Conservation (phyloP, 2,329 filamentous ascomycete genomes). For the Sclerotiophoma versabilis region DNA sequence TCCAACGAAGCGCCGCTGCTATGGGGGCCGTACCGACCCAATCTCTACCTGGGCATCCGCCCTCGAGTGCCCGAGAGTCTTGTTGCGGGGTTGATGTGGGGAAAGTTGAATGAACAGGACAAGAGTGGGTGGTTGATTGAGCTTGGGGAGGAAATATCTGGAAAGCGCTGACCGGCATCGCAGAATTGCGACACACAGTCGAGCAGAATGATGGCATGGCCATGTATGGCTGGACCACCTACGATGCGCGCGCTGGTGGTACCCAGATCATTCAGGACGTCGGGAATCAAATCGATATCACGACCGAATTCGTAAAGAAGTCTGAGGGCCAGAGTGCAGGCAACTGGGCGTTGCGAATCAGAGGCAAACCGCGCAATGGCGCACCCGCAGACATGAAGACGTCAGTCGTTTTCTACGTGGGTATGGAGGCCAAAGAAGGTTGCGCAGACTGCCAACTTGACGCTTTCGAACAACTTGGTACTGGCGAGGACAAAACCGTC, state of each 20-base stretch:
- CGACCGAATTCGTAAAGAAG: slow-evolving; percentile 89
- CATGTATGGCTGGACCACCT: slow-evolving; percentile 97
- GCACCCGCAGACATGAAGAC: slow-evolving; percentile 71
- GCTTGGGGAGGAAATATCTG: background rate
- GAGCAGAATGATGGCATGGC: slow-evolving; percentile 92
- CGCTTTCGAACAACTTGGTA: slow-evolving; percentile 61
- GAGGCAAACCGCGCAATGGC: slow-evolving; percentile 75
- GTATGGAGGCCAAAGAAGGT: slow-evolving; percentile 74
- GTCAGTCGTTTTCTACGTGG: slow-evolving; percentile 80
- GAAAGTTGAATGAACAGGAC: slow-evolving; percentile 79
- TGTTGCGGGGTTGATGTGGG: slow-evolving; percentile 85
- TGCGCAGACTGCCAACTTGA: slow-evolving; percentile 56
- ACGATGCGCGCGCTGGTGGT: slow-evolving; percentile 84
- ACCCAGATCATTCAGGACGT: slow-evolving; percentile 87
- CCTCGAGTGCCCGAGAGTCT: slow-evolving; percentile 81
- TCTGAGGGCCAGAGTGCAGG: slow-evolving; percentile 84
- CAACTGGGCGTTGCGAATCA: slow-evolving; percentile 87
- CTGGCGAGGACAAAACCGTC: slow-evolving; percentile 55
- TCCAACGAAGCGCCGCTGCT: slow-evolving; percentile 77
- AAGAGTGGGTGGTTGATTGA: slow-evolving; percentile 64
- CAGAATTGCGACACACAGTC: slow-evolving; percentile 83
- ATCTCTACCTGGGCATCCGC: slow-evolving; percentile 89
- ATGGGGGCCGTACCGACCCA: slow-evolving; percentile 95
- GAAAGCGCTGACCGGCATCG: slow-evolving; percentile 13
- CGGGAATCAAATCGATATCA: slow-evolving; percentile 84